Conservation (phyloP, 495 filamentous ascomycete genomes). For the Annulohypoxylon bovei region DNA sequence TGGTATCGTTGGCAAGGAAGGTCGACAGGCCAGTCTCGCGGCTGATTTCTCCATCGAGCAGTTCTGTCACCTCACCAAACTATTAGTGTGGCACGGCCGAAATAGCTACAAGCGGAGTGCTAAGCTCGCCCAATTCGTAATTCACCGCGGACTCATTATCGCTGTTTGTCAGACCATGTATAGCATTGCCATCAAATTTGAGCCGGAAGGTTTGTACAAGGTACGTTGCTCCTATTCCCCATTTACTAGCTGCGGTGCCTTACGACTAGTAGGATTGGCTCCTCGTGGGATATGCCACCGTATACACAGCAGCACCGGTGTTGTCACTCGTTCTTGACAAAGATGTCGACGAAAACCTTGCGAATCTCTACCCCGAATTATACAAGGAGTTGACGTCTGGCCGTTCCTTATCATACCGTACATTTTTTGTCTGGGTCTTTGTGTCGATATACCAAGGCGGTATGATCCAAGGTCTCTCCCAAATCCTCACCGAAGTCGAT, state of each 20-base stretch:
- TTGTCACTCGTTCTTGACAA: conserved; percentile 96
- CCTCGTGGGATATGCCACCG: conserved; percentile 93
- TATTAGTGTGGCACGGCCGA: conserved; percentile 97
- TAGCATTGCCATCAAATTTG: conserved; percentile 88
- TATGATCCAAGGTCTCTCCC: conserved; percentile 90
- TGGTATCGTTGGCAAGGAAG: conserved; percentile 98
- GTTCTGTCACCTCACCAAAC: conserved; percentile 95
- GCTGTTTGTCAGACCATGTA: conserved; percentile 97
- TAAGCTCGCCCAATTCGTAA: conserved; percentile 97
- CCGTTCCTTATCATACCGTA: conserved; percentile 84
- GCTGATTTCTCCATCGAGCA: conserved; percentile 96
- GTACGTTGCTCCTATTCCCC: conserved; percentile 46
- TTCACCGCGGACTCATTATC: conserved; percentile 95
- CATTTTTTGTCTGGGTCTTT: conserved; percentile 97
- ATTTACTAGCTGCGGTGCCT: conserved; percentile 22
- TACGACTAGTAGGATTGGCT: conserved; percentile 77
- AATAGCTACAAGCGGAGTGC: conserved; percentile 96
- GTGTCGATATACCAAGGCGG: conserved; percentile 95
- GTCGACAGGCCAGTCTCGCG: conserved; percentile 90
- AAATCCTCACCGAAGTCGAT: conserved; percentile 81
- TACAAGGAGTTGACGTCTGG: conserved; percentile 95
- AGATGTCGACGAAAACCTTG: conserved; percentile 91
- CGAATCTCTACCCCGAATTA: conserved; percentile 95
- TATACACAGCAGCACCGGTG: conserved; percentile 95
- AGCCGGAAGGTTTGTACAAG: conserved; percentile 92